Evolutionary conservation across 345 rosid genomes (phyloP), one percentile per base, ranked within the genome.

Genomic region (Clarkia xantiana): DNA sequence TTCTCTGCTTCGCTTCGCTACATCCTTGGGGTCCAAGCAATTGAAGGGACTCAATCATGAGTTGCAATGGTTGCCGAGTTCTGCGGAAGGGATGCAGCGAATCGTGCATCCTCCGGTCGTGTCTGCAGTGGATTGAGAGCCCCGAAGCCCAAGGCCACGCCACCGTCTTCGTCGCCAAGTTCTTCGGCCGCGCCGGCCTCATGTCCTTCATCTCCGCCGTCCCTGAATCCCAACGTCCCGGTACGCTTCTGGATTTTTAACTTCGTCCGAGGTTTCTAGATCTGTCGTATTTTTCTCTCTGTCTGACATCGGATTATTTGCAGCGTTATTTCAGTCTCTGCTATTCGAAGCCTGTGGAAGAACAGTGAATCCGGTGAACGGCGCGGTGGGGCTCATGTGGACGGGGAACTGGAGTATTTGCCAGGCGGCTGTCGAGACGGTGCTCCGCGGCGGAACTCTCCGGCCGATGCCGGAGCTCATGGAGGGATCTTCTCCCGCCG

Each of bases 61-160:
- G 98, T 44, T 91, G 98, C 84, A 91, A 83, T 75, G 98, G 98
- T 0, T 91, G 96, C 71, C 69, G 96, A 61, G 98, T 91, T 22
- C 69, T 91, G 11, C 84, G 98, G 14, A 91, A 91, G 60, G 98
- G 98, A 2, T 91, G 98, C 79, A 84, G 98, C 53, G 98, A 91
- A 60, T 70, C 73, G 12, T 91, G 98, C 59, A 73, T 91, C 44
- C 63, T 91, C 40, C 80, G 98, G 10, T 93, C 96, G 2, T 86
- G 98, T 54, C 65, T 91, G 44, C 93, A 80, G 59, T 79, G 94
- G 96, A 91, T 91, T 53, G 96, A 86, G 43, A 61, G 58, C 60
- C 81, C 96, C 3, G 94, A 86, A 59, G 79, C 98, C 7, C 96
- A 91, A 60, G 98, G 98, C 41, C 87, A 91, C 69, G 98, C 96